Percentiles rank a stretch among this genome's conserved stretches.
phyloP scores from a whole-genome alignment of 2,329 filamentous ascomycete genomes.

The Alternaria triticimaculans region DNA sequence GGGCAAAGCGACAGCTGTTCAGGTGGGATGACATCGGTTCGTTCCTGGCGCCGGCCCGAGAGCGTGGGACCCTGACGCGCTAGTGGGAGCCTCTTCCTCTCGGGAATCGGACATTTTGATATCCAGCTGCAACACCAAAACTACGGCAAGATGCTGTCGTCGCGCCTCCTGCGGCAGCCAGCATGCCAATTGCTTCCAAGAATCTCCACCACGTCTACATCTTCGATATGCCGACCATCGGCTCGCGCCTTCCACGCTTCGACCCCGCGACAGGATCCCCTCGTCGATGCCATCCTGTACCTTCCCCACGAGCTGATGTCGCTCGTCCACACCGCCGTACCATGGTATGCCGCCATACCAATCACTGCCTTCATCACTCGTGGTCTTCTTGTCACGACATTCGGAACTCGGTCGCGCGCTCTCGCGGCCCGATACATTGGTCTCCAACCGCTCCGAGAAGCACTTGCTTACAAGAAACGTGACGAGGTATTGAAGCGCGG shows the following conservation, averaged over 20 bases:
- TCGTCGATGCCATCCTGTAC: slow-evolving; percentile 53
- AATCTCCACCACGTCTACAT: slow-evolving; percentile 3
- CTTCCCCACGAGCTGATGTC: slow-evolving; percentile 56
- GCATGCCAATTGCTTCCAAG: slow-evolving; percentile 34
- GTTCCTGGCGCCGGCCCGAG: slow-evolving; percentile 25
- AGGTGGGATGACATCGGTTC: slow-evolving; percentile 35
- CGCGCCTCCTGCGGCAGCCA: slow-evolving; percentile 29
- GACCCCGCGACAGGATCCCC: slow-evolving; percentile 43
- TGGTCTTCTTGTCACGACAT: slow-evolving; percentile 55
- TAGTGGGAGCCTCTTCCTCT: slow-evolving; percentile 20
- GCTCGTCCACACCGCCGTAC: slow-evolving; percentile 60
- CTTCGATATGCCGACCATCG: slow-evolving; percentile 5
- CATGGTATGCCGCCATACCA: slow-evolving; percentile 64
- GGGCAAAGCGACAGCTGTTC: slow-evolving; percentile 21
- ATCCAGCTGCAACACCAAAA: slow-evolving; percentile 7
- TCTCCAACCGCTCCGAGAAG: slow-evolving; percentile 51
- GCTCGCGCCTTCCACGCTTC: slow-evolving; percentile 60
- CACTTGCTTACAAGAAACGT: slow-evolving; percentile 33
- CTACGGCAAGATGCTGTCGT: slow-evolving; percentile 29
- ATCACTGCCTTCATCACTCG: slow-evolving; percentile 61
- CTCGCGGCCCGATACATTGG: slow-evolving; percentile 51
- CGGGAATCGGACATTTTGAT: slow-evolving; percentile 20
- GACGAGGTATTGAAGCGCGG: slow-evolving; percentile 27
- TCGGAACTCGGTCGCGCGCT: slow-evolving; percentile 51
- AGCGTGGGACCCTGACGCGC: slow-evolving; percentile 22